Evolutionary conservation across 192 early-diverging fungal genomes (phyloP), one percentile per base, ranked within the genome.

Genomic region (Backusella mclennaniae): DNA sequence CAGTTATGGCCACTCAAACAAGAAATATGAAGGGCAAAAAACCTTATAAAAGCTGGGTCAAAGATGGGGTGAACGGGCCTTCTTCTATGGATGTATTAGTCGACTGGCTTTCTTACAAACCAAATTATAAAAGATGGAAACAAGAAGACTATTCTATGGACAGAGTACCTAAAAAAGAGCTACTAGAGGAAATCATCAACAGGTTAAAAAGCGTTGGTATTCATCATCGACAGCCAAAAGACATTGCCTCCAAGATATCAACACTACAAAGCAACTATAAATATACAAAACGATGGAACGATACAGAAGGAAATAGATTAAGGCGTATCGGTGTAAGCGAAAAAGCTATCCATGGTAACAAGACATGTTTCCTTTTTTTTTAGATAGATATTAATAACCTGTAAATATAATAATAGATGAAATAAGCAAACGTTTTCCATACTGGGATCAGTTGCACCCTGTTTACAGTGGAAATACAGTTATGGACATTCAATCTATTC

Each of bases 31-130:
- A 71, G 44, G 12, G 69, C 31, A 73, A 73, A 35, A 73, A 73
- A 7, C 73, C 73, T 11, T 73, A 73, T 35, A 73, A 73, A 36
- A 73, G 73, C 31, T 73, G 73, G 73, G 26, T 73, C 26, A 73
- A 73, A 66, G 73, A 73, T 33, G 73, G 73, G 0, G 35, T 73
- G 12, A 17, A 39, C 39, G 73, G 73, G n/a, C 73, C 73, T 8
- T 59, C 49, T 1, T 73, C 73, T 59, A 73, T 73, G 73, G 53
- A 63, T 26, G n/a, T 73, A 59, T 36, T 73, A 15, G 5, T 73
- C 3, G 56, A 59, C 5, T 73, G 73, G 73, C 9, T 73, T 21
- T 33, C 52, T 36, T 11, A 36, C n/a, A 73, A 63, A 36, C 14
- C 17, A 12, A 73, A 73, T n/a, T 73, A 73, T 73, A 44, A 39